A percentile compares a stretch with the other conserved stretches of the same genome.
Evolutionary conservation across 768 basidiomycete genomes (phyloP).

Genomic region (Lactarius quietus): DNA sequence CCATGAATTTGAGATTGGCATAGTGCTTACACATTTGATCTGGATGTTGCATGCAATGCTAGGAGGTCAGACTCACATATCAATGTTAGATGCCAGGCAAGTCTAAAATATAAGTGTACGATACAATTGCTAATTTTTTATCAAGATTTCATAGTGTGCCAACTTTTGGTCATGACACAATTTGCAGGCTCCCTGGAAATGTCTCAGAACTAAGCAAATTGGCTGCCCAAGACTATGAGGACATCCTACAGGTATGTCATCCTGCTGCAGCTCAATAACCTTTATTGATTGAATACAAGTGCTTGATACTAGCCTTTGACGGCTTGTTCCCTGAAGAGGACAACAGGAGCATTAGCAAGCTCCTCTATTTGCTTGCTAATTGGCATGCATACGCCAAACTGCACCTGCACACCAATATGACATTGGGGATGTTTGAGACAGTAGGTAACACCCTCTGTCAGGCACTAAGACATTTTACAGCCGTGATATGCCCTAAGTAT

Average conservation of each 20-base stretch:
- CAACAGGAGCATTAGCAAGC: conserved; percentile 40
- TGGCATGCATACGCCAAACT: neutral
- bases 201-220: neutral
- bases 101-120: too few species aligned
- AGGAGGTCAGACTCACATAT: too few species aligned
- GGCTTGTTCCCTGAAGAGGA: conserved; percentile 31
- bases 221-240: neutral
- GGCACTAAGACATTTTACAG: too few species aligned
- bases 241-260: neutral
- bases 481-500: too few species aligned
- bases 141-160: neutral
- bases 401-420: neutral
- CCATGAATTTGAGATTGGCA: conserved; percentile 41
- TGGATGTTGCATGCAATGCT: conserved; percentile 28
- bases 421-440: neutral
- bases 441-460: too few species aligned
- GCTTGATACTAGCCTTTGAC: neutral
- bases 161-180: neutral
- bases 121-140: neutral
- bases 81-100: neutral
- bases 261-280: too few species aligned
- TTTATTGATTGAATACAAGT: neutral
- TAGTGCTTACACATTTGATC: conserved; percentile 38
- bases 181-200: neutral
- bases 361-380: neutral